A percentile compares a stretch with the other conserved stretches of the same genome.
Evolutionary conservation across 1,284 basidiomycete genomes (phyloP).

Genomic region (Moniliophthora roreri): DNA sequence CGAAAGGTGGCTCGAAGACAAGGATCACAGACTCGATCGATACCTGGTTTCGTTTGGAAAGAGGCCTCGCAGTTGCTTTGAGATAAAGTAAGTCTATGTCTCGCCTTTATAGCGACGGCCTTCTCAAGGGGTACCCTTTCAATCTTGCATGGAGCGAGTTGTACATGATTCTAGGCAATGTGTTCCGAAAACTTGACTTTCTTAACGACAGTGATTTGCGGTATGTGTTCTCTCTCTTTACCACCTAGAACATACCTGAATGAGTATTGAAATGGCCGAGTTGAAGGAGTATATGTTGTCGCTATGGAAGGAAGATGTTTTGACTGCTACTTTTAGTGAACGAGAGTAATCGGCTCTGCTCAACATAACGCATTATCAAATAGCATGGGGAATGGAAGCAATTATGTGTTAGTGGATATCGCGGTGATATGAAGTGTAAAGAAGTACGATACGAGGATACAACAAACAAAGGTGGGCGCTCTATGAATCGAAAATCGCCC

Average conservation of each 20-base stretch:
- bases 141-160: neutral
- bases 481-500: too few relatives aligned
- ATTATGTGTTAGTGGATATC: too few relatives aligned
- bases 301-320: neutral
- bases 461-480: too few relatives aligned
- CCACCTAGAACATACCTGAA: neutral
- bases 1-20: neutral
- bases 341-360: too few relatives aligned
- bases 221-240: neutral
- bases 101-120: neutral
- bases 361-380: too few relatives aligned
- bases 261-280: neutral
- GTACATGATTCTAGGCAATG: neutral
- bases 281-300: neutral
- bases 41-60: neutral
- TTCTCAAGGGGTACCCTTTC: neutral
- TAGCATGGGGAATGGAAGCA: too few relatives aligned
- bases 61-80: neutral
- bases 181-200: neutral
- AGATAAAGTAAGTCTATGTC: neutral
- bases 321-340: neutral
- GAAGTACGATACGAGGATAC: too few relatives aligned
- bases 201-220: neutral
- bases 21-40: neutral
- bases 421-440: too few relatives aligned